Evolutionary conservation across 164 flowering plant species (phyloP), one percentile per base, ranked within the genome.

Genomic region (Macadamia integrifolia): DNA sequence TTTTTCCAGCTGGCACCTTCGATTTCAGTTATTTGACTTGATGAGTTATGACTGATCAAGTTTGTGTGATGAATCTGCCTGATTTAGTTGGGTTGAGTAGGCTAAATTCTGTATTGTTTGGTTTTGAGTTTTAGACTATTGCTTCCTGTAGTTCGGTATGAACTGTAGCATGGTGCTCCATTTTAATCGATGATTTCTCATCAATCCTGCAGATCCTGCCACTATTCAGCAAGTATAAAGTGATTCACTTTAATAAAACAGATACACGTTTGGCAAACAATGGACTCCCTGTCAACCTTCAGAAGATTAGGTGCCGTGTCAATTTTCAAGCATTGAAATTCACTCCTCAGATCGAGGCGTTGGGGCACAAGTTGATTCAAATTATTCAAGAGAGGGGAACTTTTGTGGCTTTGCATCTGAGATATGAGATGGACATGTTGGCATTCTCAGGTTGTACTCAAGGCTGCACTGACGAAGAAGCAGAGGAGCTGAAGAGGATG

Each of bases 341-440:
- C 69, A 85, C 92, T 75, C 81, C 90, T 66, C 76, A 78, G 68
- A 90, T 88, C 70, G 96, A 90, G 75, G 81, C 82, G 32, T 71
- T 90, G 75, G 96, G 98, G n/a, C 71, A 77, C 71, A 88, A 88
- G 62, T 77, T 90, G 79, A 77, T 90, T 62, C 84, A 66, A 52
- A 73, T 84, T 56, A 91, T 92, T 72, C 82, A 71, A 74, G 72
- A 68, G 63, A 88, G 69, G 74, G 98, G 96, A 57, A 82, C 87
- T 60, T 92, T 86, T 67, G 72, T 92, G 71, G 96, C 90, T 53
- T 76, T 92, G 80, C 98, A 90, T 83, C 83, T 90, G 60, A 80
- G 98, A 80, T 88, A 90, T 76, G 98, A 92, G 85, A 92, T 90
- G 98, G 96, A 87, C 77, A 92, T 90, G 98, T 74, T 92, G 75